Evolutionary conservation across 805 yeast genomes (phyloP).

Genomic region (Scheffersomyces spartinae): DNA sequence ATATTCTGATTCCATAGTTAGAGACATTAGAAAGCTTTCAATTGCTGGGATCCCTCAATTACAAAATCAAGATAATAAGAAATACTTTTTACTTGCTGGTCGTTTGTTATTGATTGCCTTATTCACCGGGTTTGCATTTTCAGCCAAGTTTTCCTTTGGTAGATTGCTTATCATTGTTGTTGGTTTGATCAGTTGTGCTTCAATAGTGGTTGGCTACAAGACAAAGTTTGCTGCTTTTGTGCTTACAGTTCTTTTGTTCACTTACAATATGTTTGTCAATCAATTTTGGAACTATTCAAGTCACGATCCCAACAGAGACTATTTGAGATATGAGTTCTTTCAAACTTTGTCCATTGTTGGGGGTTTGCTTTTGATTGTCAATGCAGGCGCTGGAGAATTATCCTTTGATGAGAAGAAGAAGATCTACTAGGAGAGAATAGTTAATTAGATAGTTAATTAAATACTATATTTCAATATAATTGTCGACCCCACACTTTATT

Average conservation of each 20-base stretch:
- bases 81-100: slow-evolving; percentile 79
- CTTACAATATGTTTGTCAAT: slow-evolving; percentile 71
- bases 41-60: slow-evolving; percentile 72
- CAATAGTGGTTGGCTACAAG: slow-evolving; percentile 86
- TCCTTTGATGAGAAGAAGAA: slow-evolving; percentile 94
- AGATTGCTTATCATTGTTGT: slow-evolving; percentile 53
- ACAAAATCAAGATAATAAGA: slow-evolving; percentile 61
- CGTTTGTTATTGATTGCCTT: slow-evolving; percentile 74
- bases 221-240: slow-evolving; percentile 78
- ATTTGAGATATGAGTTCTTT: slow-evolving; percentile 82
- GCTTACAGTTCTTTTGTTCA: slow-evolving; percentile 54
- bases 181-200: slow-evolving; percentile 58
- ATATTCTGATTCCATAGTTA: slow-evolving; percentile 73
- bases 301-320: slow-evolving; percentile 73
- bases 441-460: too few species aligned
- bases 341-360: slow-evolving; percentile 94
- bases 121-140: slow-evolving; percentile 74
- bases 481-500: too few species aligned
- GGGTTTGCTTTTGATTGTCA: slow-evolving; percentile 80
- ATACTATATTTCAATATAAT: too few species aligned
- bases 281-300: slow-evolving; percentile 78
- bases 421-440: slow-evolving; percentile 48
- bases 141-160: slow-evolving; percentile 59
- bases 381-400: slow-evolving; percentile 93
- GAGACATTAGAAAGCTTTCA: slow-evolving; percentile 52